Base-by-base conservation (phyloP, 495 filamentous ascomycete genomes). In the Hyaloscypha variabilis region DNA sequence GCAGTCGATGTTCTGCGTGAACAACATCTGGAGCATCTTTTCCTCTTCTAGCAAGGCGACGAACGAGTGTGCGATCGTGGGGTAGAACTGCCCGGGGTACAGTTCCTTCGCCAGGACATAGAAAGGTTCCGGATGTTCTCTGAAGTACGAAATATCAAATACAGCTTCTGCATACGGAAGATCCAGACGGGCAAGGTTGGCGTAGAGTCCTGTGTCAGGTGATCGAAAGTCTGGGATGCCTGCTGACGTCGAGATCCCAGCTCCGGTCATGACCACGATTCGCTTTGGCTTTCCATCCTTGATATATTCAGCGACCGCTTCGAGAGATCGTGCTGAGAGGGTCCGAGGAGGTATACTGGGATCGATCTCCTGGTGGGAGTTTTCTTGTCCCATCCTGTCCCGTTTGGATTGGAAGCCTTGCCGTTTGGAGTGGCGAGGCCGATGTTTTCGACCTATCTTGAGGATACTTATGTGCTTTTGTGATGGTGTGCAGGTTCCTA, bases 1-100 rank as follows among this genome's bases (percentile, higher is more conserved):
- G 71, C 91, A 93, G 78, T 99, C 95, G 71, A 99, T 97, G 74
- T 99, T 99, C 75, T 99, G 95, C 6, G 96, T 97, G 77, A 97
- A 99, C 49, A 93, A 83, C 78, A 92, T 94, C 68, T 91, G 77
- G 17, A 99, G 79, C 31, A 93, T 78, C 6, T 87, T 86, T 77
- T 94, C 95, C 53, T 90, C 79, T 34, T 91, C 82, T 17, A 97
- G 85, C 31, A 90, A 70, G 11, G 85, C 84, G 64, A 97, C 86
- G 71, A 97, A 96, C 4, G 82, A 83, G 74, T 96, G 92, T 3
- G 91, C 86, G 62, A 96, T 78, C 3, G 93, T 98, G 2, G 96
- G 96, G 61, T 87, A 82, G 80, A 90, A 97, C 69, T 88, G 87
- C n/a, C 93, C 96, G 0, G 95, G 96, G 74, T 96, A 96, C 13